Percentiles rank a stretch among this genome's conserved stretches.
phyloP scores from a whole-genome alignment of 2,329 filamentous ascomycete species.

The Blastomyces percursus region DNA sequence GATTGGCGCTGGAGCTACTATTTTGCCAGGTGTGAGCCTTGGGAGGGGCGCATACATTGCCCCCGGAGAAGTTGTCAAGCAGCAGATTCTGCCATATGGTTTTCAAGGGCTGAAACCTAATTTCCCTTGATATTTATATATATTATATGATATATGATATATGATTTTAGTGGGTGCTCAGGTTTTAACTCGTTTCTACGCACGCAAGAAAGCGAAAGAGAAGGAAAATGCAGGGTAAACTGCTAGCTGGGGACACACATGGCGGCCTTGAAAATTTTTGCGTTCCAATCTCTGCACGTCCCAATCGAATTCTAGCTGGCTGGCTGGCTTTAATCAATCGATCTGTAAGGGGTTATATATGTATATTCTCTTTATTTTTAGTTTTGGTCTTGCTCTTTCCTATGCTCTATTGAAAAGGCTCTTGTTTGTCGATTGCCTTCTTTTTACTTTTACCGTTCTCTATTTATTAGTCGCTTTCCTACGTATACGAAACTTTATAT shows the following conservation, averaged over 20 bases:
- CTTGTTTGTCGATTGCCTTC: background rate
- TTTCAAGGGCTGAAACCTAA: constrained; percentile 33
- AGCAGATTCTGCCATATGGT: constrained; percentile 33
- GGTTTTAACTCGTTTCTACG: background rate
- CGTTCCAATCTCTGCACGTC: background rate
- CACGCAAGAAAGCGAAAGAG: background rate
- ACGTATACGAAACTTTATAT: background rate
- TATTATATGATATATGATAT: background rate
- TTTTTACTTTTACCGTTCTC: background rate
- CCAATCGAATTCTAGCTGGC: background rate
- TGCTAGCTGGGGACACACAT: background rate
- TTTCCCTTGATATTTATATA: constrained; percentile 17
- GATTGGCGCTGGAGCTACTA: constrained; percentile 52
- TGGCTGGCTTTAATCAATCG: background rate
- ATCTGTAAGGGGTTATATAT: background rate
- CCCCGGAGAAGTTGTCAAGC: constrained; percentile 35
- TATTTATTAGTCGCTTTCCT: background rate
- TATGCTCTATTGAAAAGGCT: background rate
- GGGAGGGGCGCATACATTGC: constrained; percentile 35
- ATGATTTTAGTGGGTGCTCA: background rate
- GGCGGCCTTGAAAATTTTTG: background rate
- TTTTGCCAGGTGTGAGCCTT: constrained; percentile 39
- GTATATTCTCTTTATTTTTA: background rate
- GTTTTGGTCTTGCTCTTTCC: background rate
- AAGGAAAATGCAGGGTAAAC: background rate